Percentiles rank a stretch among this genome's conserved stretches.
Conservation (phyloP, 2,329 filamentous ascomycete genomes). For the Fusarium longipes region DNA sequence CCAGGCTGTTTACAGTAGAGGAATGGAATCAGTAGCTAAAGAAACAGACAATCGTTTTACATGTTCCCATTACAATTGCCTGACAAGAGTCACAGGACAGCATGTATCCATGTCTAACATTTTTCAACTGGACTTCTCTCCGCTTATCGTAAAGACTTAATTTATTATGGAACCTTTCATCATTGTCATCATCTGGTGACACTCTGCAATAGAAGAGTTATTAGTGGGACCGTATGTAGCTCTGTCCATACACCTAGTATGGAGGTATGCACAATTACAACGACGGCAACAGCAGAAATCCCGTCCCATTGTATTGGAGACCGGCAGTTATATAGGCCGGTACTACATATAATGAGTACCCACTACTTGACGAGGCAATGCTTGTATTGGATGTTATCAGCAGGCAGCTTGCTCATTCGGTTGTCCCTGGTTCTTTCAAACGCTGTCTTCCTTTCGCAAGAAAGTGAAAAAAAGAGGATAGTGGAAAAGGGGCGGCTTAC, state of each 20-base stretch:
- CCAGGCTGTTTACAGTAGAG: neutral
- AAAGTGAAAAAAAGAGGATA: neutral
- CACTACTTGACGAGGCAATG: conserved; percentile 8
- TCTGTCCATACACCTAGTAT: no score
- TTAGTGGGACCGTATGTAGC: conserved; percentile 14
- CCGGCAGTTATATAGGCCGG: conserved; percentile 4
- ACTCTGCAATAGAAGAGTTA: conserved; percentile 1
- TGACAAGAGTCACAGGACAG: conserved; percentile 1
- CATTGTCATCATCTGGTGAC: conserved; percentile 4
- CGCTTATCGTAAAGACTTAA: neutral
- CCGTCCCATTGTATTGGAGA: conserved; percentile 15
- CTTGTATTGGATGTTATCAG: neutral
- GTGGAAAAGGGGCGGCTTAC: conserved; percentile 15
- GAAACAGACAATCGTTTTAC: neutral
- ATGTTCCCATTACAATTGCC: neutral
- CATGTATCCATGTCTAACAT: conserved; percentile 10
- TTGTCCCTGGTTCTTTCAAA: conserved; percentile 7
- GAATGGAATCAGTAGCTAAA: conserved; percentile 23
- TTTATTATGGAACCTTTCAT: neutral
- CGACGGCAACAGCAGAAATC: conserved; percentile 8
- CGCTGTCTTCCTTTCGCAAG: neutral
- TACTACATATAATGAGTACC: conserved; percentile 7
- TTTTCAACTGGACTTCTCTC: neutral
- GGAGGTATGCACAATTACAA: conserved; percentile 8
- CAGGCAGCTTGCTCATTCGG: conserved; percentile 2